Conservation (phyloP, 352 stramenopile genomes). For the Phytophthora cajani region DNA sequence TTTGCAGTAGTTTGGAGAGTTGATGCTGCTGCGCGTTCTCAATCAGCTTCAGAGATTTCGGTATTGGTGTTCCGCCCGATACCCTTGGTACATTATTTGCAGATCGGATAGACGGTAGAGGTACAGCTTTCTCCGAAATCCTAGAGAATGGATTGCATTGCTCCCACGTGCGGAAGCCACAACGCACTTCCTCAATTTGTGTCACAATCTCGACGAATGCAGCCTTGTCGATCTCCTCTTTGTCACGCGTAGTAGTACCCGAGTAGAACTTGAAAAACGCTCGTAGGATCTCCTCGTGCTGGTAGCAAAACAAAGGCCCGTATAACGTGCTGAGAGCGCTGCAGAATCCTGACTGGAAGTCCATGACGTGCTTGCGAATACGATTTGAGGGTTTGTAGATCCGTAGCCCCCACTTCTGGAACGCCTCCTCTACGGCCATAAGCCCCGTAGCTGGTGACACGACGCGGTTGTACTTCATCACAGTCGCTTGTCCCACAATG, state of each 20-base stretch:
- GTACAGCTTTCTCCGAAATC: background rate
- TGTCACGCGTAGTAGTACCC: conserved; percentile 12
- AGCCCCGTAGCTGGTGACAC: conserved; percentile 51
- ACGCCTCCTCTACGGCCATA: conserved; percentile 53
- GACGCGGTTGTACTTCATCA: conserved; percentile 46
- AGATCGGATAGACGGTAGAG: conserved; percentile 12
- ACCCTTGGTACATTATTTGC: conserved; percentile 9
- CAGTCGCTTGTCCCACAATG: conserved; percentile 28
- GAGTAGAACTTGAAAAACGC: conserved; percentile 48
- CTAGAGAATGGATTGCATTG: conserved; percentile 43
- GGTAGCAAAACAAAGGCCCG: conserved; percentile 57
- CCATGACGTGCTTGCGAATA: conserved; percentile 60
- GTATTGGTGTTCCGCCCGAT: conserved; percentile 3
- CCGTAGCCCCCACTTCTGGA: conserved; percentile 64
- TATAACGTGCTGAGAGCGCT: conserved; percentile 60
- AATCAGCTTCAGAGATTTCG: conserved; percentile 37
- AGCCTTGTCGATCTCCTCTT: conserved; percentile 47
- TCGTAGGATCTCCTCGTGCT: conserved; percentile 53
- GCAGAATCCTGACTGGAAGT: conserved; percentile 59
- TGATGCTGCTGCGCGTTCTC: conserved; percentile 59
- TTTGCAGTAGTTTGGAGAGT: conserved; percentile 50
- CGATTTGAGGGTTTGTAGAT: conserved; percentile 52
- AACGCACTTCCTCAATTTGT: conserved; percentile 59
- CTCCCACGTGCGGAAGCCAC: conserved; percentile 47
- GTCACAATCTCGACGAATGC: conserved; percentile 73